Base-by-base conservation (phyloP, 2,329 filamentous ascomycete genomes). In the Hysterium pulicare region DNA sequence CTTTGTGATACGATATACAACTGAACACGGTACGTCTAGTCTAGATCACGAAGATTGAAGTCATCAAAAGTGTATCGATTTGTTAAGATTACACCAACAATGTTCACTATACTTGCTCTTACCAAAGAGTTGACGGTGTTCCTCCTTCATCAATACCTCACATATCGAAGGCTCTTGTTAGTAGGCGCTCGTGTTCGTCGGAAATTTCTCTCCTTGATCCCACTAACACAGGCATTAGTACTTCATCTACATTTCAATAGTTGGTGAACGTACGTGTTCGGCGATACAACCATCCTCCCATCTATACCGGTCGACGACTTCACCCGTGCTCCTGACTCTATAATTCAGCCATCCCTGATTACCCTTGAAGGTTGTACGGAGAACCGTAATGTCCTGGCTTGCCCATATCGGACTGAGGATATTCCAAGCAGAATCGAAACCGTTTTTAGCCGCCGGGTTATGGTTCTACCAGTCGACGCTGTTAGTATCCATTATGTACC, bases 261-360 rank as follows among this genome's bases (percentile, higher is more conserved):
- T 34, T 8, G 10, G 19, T 7, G 10, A 34, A 34, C 24, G 7
- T 13, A 28, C 24, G 48, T 63, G 59, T 40, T 62, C 60, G 48
- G 46, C 59, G 37, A 63, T 61, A 33, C 60, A 63, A 7, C 56
- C 58, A 13, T 44, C 52, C 43, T 61, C 59, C 59, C 58, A 62
- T 9, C 59, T 38, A 46, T 50, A 63, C 15, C 58, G 47, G 48
- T 61, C 60, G 11, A 63, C 53, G 5, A 61, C 40, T 24, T 48
- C 47, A 3, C 57, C 57, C 48, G 59, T 59, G 6, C 40, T 31
- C 2, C 33, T 42, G 15, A 40, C 49, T 11, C 42, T 34, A 22
- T 63, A 62, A 15, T 61, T 55, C 42, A 63, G 34, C 57, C 58
- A 62, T 19, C 59, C 50, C 38, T 55, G 51, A 1, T 47, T 45